Percentiles rank a stretch among this genome's conserved stretches.
These are phyloP conservation scores for Alternaria ethzedia DNA, from an alignment of 2,329 filamentous ascomycete genomes.

Conservation along the genomic window DNA sequence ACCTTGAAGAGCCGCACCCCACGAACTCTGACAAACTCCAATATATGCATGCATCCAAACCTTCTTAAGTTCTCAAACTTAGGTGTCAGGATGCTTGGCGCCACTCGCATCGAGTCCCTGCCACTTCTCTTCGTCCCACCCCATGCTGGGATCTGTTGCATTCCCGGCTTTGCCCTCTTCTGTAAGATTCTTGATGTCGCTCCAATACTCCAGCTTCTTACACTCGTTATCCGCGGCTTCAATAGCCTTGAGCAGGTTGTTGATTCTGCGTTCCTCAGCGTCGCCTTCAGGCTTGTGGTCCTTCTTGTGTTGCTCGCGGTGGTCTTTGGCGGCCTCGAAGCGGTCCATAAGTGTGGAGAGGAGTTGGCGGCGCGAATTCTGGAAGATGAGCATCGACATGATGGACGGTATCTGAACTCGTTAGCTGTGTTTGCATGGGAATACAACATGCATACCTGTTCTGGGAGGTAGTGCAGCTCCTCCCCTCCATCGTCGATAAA, in stretches of 20 bases:
- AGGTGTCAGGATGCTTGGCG: constrained; percentile 35
- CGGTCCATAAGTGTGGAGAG: constrained; percentile 68
- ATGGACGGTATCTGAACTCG: constrained; percentile 39
- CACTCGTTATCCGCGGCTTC: constrained; percentile 82
- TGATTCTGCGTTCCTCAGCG: constrained; percentile 60
- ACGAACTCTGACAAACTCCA: constrained; percentile 9
- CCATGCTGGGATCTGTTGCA: constrained; percentile 39
- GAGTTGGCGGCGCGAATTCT: constrained; percentile 80
- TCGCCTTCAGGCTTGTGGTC: constrained; percentile 53
- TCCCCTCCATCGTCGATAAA: constrained; percentile 77
- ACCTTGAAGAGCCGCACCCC: constrained; percentile 4
- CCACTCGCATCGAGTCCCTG: constrained; percentile 48
- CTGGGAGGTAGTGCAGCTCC: constrained; percentile 76
- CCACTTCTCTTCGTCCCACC: constrained; percentile 49
- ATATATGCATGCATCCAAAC: constrained; percentile 1
- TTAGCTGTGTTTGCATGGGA: constrained; percentile 17
- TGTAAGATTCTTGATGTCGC: constrained; percentile 63
- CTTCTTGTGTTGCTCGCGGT: constrained; percentile 55
- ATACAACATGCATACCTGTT: constrained; percentile 55
- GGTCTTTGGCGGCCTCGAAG: constrained; percentile 61
- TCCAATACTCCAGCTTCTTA: constrained; percentile 84
- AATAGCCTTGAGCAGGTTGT: constrained; percentile 75
- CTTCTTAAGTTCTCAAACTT: not conserved
- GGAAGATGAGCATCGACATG: constrained; percentile 81
- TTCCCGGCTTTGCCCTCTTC: constrained; percentile 45